These are phyloP conservation scores for Gracilariopsis chorda DNA, from an alignment of 23 red algal species.

Conservation along the genomic window DNA sequence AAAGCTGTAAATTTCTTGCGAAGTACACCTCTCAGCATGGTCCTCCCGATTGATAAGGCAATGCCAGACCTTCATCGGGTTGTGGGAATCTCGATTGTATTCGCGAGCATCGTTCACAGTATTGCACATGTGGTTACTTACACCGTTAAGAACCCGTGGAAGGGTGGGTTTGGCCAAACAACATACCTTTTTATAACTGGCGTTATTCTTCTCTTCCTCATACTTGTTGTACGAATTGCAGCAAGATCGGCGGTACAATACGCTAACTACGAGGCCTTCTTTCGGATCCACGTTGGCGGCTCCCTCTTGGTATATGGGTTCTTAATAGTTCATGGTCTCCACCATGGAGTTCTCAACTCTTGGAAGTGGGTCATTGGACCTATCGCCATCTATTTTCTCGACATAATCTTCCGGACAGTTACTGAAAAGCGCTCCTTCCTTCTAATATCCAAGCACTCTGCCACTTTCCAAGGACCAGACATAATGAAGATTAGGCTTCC, in stretches of 20 bases:
- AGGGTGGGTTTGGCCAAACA: slow-evolving; percentile 19
- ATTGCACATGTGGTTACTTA: slow-evolving; percentile 30
- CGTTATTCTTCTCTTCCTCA: slow-evolving; percentile 37
- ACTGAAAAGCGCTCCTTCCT: slow-evolving; percentile 57
- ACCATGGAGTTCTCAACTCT: slow-evolving; percentile 47
- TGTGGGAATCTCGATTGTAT: slow-evolving; percentile 51
- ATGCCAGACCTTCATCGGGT: slow-evolving; percentile 65
- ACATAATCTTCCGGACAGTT: slow-evolving; percentile 8
- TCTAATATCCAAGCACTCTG: slow-evolving; percentile 67
- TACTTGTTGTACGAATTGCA: slow-evolving; percentile 40
- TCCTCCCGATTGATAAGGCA: slow-evolving; percentile 68
- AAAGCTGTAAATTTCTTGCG: slow-evolving; percentile 29
- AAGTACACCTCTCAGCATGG: slow-evolving; percentile 45
- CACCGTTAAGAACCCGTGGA: slow-evolving; percentile 49
- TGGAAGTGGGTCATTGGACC: slow-evolving; percentile 88
- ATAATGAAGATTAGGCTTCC: slow-evolving; percentile 70
- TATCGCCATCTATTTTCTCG: slow-evolving; percentile 57
- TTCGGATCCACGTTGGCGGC: slow-evolving; percentile 68
- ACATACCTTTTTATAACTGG: slow-evolving; percentile 64
- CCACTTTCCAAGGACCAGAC: slow-evolving; percentile 50
- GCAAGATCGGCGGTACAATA: slow-evolving; percentile 32
- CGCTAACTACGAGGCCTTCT: slow-evolving; percentile 71
- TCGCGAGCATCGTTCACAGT: slow-evolving; percentile 40
- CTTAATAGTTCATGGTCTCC: slow-evolving; percentile 66
- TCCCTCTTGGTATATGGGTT: slow-evolving; percentile 22